Base-by-base conservation (phyloP, 2,329 filamentous ascomycete species). In the Cladophialophora psammophila region DNA sequence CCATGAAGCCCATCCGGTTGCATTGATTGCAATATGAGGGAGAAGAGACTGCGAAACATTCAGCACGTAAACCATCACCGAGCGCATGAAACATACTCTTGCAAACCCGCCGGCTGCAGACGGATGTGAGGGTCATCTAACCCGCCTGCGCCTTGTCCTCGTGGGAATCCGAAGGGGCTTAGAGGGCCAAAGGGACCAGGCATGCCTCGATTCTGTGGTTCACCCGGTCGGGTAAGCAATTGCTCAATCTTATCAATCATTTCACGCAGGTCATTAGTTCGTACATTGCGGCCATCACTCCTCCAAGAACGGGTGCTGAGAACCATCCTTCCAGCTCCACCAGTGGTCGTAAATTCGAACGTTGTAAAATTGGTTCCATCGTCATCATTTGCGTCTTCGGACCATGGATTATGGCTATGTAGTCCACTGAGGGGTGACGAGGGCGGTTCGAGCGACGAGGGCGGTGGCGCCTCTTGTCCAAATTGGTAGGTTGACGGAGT, bases 351-450 rank as follows among this genome's bases (percentile, higher is more conserved):
- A 48, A 73, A 73, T 20, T 73, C 67, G 31, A 70, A 70, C 10
- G 67, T 70, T 32, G 66, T 71, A 15, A 73, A 70, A 36, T 69
- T 77, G 72, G 63, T 42, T 10, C 57, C 60, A n/a, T 50, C 32
- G 26, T 85, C 82, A 18, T 83, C 79, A 64, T 85, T 82, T 42
- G 83, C 81, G 38, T 77, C 77, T 60, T 79, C 73, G 10, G 63
- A 69, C 81, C 82, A 86, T 2, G 84, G 83, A 64, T 85, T 79
- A 68, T 85, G 81, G 63, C 81, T 71, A 67, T 76, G 72, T 67
- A 80, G 77, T 6, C 18, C 69, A 53, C 69, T 66, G 45, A 71
- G 68, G 72, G 71, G 77, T 67, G 62, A 72, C 70, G 63, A 76
- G 72, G 72, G 79, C 69, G 20, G 70, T 42, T 72, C 57, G 15